phyloP scores from a whole-genome alignment of 306 rosid genomes.

The Luffa aegyptiaca region DNA sequence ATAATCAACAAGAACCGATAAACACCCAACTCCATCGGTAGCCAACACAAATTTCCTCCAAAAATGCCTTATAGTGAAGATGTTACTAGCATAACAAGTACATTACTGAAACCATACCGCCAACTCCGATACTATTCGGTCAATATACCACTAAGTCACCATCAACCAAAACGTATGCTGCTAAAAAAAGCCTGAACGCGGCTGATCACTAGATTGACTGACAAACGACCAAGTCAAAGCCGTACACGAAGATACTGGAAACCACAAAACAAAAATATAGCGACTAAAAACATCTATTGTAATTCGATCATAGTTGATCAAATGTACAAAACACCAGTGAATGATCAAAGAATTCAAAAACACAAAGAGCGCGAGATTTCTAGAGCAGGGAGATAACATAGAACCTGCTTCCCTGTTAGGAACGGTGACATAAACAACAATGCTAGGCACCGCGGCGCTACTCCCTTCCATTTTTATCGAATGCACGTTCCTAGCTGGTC shows the following conservation, averaged over 20 bases:
- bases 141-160: background rate
- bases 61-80: background rate
- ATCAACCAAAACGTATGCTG: background rate
- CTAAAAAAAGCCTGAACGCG: background rate
- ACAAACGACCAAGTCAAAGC: background rate
- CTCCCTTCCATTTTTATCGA: conserved; percentile 51
- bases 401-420: conserved; percentile 86
- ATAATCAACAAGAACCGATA: background rate
- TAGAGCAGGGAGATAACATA: background rate
- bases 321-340: background rate
- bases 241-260: background rate
- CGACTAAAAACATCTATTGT: background rate
- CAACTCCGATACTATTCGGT: background rate
- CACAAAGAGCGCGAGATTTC: background rate
- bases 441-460: conserved; percentile 60
- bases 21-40: background rate
- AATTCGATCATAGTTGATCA: background rate
- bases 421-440: conserved; percentile 91
- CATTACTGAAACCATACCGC: background rate
- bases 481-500: conserved; percentile 17
- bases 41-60: background rate
- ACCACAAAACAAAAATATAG: background rate
- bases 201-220: background rate
- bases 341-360: background rate
- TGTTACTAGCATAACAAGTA: background rate